Evolutionary conservation across 2,329 filamentous ascomycete genomes (phyloP).

Genomic region (Penicillium carneum): DNA sequence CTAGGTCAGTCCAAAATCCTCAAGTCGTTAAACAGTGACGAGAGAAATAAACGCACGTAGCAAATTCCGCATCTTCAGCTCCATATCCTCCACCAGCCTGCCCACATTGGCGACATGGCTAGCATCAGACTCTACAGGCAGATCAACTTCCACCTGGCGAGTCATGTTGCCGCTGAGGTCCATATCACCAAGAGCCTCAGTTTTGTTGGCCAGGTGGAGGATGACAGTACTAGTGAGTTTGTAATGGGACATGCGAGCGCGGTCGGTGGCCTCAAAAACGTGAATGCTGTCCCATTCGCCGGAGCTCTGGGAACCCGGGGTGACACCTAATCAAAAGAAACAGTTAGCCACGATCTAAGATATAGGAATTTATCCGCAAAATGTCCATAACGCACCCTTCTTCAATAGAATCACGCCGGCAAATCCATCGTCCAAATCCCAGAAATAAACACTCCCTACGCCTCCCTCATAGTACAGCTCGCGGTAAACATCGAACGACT

Average conservation of each 20-base stretch:
- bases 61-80: constrained; percentile 98
- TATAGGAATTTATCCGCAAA: not conserved
- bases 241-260: constrained; percentile 90
- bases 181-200: constrained; percentile 76
- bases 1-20: constrained; percentile 28
- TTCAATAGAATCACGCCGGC: constrained; percentile 94
- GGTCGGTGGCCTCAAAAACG: constrained; percentile 95
- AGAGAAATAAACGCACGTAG: constrained; percentile 61
- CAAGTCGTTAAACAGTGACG: not conserved
- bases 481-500: constrained; percentile 94
- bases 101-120: constrained; percentile 97
- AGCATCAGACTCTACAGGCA: constrained; percentile 86
- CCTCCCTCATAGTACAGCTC: constrained; percentile 94
- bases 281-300: constrained; percentile 98
- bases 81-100: constrained; percentile 96
- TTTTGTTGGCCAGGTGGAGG: constrained; percentile 77
- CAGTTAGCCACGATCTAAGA: constrained; percentile 18
- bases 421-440: constrained; percentile 97
- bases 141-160: constrained; percentile 89
- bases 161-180: constrained; percentile 98
- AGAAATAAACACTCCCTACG: constrained; percentile 94
- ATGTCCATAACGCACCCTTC: constrained; percentile 70
- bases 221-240: constrained; percentile 98
- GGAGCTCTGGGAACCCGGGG: constrained; percentile 70
- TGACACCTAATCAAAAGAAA: constrained; percentile 61